Evolutionary conservation across 1,284 basidiomycete genomes (phyloP).

Genomic region (Agroathelia rolfsii): DNA sequence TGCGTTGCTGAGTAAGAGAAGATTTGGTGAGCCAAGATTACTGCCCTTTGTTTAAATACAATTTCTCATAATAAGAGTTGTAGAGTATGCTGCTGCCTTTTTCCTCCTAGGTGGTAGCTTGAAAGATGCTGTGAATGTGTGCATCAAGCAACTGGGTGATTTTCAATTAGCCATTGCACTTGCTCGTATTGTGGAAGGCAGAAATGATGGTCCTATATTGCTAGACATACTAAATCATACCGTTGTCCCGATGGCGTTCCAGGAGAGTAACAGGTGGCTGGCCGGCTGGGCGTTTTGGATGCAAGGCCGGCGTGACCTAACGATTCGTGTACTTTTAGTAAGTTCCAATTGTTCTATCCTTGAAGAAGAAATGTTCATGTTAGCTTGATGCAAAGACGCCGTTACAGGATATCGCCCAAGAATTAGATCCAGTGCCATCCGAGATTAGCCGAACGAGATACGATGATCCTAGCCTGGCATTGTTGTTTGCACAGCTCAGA

Average conservation of each 20-base stretch:
- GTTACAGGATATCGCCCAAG: slow-evolving; percentile 55
- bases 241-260: slow-evolving; percentile 79
- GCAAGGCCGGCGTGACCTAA: slow-evolving; percentile 74
- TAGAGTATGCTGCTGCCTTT: slow-evolving; percentile 95
- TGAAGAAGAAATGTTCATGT: slow-evolving; percentile 2
- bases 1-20: slow-evolving; percentile 81
- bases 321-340: slow-evolving; percentile 77
- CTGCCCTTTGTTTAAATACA: neutral
- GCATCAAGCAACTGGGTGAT: slow-evolving; percentile 81
- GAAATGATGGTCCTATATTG: slow-evolving; percentile 75
- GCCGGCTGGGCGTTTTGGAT: slow-evolving; percentile 97
- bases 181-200: slow-evolving; percentile 74
- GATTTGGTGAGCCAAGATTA: slow-evolving; percentile 78
- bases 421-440: slow-evolving; percentile 40
- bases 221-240: slow-evolving; percentile 59
- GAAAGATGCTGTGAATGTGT: slow-evolving; percentile 89
- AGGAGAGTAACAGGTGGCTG: slow-evolving; percentile 86
- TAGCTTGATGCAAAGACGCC: slow-evolving; percentile 48
- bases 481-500: slow-evolving; percentile 85
- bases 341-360: slow-evolving; percentile 16
- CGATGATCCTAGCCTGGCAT: slow-evolving; percentile 83
- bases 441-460: slow-evolving; percentile 67
- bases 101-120: slow-evolving; percentile 87
- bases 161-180: slow-evolving; percentile 86
- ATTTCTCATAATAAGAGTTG: slow-evolving; percentile 8